phyloP scores from a whole-genome alignment of 768 basidiomycete species.

The Symmetrospora coprosmae region DNA sequence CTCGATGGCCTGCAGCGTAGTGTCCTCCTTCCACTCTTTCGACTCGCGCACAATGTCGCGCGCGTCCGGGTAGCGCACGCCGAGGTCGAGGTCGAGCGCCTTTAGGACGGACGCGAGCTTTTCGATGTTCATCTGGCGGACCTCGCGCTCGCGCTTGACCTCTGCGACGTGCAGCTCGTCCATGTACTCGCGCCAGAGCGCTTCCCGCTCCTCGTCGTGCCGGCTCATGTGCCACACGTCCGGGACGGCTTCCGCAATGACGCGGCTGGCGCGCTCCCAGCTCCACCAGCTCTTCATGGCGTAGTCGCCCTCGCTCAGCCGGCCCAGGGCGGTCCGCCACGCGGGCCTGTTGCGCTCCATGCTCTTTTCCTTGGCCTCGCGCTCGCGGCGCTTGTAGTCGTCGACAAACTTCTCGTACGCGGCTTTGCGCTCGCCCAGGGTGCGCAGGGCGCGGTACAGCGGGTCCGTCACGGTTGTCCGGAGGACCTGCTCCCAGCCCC shows the following conservation, averaged over 20 bases:
- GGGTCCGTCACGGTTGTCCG: constrained; percentile 96
- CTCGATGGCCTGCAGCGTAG: constrained; percentile 66
- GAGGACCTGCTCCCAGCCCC: constrained; percentile 99
- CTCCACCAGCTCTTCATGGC: constrained; percentile 32
- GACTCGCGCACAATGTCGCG: constrained; percentile 62
- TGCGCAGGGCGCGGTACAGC: constrained; percentile 82
- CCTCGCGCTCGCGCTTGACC: constrained; percentile 50
- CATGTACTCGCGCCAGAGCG: constrained; percentile 86
- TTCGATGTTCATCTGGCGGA: constrained; percentile 50
- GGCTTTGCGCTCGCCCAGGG: constrained; percentile 83
- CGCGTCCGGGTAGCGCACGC: constrained; percentile 71
- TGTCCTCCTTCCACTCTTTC: constrained; percentile 61
- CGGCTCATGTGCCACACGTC: constrained; percentile 56
- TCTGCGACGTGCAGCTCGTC: constrained; percentile 71
- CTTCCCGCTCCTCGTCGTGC: constrained; percentile 66
- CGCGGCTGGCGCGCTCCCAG: constrained; percentile 36
- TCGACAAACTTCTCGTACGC: constrained; percentile 88
- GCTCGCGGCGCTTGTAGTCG: constrained; percentile 61
- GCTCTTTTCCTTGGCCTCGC: constrained; percentile 69
- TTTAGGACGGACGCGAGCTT: constrained; percentile 77
- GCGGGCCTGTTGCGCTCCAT: constrained; percentile 70
- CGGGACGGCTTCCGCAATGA: constrained; percentile 61
- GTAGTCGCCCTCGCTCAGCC: constrained; percentile 15
- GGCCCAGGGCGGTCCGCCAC: constrained; percentile 47
- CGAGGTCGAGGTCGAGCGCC: constrained; percentile 70